Conservation (phyloP, 805 yeast species). For the Saccharomycopsis fermentans region DNA sequence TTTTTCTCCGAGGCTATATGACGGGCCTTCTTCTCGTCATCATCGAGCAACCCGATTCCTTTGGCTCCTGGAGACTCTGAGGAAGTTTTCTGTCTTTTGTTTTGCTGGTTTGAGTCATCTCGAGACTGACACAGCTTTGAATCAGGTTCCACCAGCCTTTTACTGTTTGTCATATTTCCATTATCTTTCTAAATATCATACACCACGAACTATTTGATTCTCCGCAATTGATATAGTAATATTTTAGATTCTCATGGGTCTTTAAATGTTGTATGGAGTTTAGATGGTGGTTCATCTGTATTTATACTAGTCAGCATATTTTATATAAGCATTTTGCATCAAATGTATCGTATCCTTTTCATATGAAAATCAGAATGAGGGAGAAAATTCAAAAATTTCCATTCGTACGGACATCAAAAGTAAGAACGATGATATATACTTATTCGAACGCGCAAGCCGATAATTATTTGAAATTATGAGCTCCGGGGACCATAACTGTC, state of each 20-base stretch:
- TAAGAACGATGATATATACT: too few relatives aligned
- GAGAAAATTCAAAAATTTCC: not conserved
- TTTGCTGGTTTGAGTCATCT: not conserved
- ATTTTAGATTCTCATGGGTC: too few relatives aligned
- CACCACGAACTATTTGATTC: too few relatives aligned
- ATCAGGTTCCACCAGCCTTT: not conserved
- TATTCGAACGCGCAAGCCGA: too few relatives aligned
- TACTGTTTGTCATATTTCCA: not conserved
- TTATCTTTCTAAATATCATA: not conserved
- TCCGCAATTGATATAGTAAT: too few relatives aligned
- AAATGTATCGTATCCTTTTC: not conserved
- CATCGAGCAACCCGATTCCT: not conserved
- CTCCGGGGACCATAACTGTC: too few relatives aligned
- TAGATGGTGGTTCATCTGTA: too few relatives aligned
- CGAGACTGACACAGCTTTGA: not conserved
- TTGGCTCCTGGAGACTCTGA: not conserved
- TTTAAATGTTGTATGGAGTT: too few relatives aligned
- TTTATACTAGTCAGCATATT: too few relatives aligned
- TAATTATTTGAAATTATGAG: too few relatives aligned
- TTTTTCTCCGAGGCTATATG: constrained; percentile 83
- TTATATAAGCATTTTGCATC: too few relatives aligned
- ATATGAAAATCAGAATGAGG: not conserved
- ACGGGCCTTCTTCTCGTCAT: constrained; percentile 37
- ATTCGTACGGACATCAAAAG: too few relatives aligned
- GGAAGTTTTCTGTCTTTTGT: not conserved